Percentiles rank a stretch among this genome's conserved stretches.
phyloP scores from a whole-genome alignment of 805 yeast species.

The Candida taoyuanica region DNA sequence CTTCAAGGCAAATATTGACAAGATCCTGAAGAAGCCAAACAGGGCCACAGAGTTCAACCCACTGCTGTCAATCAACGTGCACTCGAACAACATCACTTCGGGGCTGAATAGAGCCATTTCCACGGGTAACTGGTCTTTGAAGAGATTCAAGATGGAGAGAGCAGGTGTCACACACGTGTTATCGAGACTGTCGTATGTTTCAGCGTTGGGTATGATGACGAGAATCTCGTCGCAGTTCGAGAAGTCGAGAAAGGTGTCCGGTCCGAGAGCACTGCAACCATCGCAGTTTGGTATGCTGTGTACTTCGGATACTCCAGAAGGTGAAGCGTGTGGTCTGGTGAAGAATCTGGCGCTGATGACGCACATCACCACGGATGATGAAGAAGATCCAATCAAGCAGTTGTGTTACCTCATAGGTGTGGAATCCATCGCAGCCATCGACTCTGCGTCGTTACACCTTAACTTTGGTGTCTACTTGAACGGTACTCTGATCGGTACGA shows the following conservation, averaged over 20 bases:
- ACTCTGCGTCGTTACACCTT: conserved; percentile 77
- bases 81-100: conserved; percentile 87
- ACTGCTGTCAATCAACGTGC: conserved; percentile 78
- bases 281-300: conserved; percentile 99
- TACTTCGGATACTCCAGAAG: conserved; percentile 98
- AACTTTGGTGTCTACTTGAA: conserved; percentile 84
- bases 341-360: conserved; percentile 97
- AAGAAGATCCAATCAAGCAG: conserved; percentile 79
- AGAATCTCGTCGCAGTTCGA: conserved; percentile 98
- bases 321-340: conserved; percentile 99
- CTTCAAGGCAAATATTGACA: conserved; percentile 91
- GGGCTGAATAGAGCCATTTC: conserved; percentile 96
- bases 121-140: conserved; percentile 98
- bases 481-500: conserved; percentile 91
- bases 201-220: conserved; percentile 99
- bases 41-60: conserved; percentile 96
- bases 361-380: conserved; percentile 97
- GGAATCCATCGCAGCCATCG: conserved; percentile 76
- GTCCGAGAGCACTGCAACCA: conserved; percentile 98
- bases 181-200: conserved; percentile 84
- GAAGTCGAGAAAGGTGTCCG: conserved; percentile 95
- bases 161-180: conserved; percentile 98
- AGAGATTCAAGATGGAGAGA: conserved; percentile 98
- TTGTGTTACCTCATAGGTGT: conserved; percentile 83
- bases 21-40: conserved; percentile 88